Base-by-base conservation (phyloP, 1,284 basidiomycete genomes). In the Irpex sp. region DNA sequence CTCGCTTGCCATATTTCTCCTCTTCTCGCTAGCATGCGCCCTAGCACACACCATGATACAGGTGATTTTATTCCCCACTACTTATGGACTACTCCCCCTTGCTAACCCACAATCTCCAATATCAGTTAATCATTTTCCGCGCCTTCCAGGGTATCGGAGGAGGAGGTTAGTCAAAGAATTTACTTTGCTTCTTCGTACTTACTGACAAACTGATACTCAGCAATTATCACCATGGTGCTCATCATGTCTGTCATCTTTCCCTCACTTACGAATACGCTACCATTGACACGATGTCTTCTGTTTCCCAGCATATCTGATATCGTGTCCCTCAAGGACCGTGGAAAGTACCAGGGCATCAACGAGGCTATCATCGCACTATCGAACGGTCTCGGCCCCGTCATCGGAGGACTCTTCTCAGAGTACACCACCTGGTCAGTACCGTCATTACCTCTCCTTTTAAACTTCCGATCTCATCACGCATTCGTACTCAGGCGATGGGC, bases 81-180 rank as follows among this genome's bases (percentile, higher is more conserved):
- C 19, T 47, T 21, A 47, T 36, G 6, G 4, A 15, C 15, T 26
- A 51, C n/a, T 58, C 26, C 34, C 34, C 19, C 11, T 4, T 40
- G 19, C 40, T 61, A 15, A 49, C 60, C 3, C 34, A 0, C 13
- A 26, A 15, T 1, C 0, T 11, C 49, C 13, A 7, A n/a, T 17
- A 0, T 51, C 21, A 65, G 64, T 75, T 85, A 47, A 84, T 85
- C 69, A 72, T 82, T 4, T 83, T 83, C 64, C 75, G 83, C 13
- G 71, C 67, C 6, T 62, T 80, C 34, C 68, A 76, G 37, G 79
- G 79, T 15, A 69, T 74, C 1, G 77, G 76, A 40, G 76, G 78
- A n/a, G 76, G 64, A 47, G 64, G 64, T 65, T 11, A 49, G 62
- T 59, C 11, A 19, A 13, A 0, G 4, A 36, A 17, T 15, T 11